Percentiles rank a stretch among this genome's conserved stretches.
Conservation (phyloP, 73 alveolate genomes). For the Tetrahymena borealis region DNA sequence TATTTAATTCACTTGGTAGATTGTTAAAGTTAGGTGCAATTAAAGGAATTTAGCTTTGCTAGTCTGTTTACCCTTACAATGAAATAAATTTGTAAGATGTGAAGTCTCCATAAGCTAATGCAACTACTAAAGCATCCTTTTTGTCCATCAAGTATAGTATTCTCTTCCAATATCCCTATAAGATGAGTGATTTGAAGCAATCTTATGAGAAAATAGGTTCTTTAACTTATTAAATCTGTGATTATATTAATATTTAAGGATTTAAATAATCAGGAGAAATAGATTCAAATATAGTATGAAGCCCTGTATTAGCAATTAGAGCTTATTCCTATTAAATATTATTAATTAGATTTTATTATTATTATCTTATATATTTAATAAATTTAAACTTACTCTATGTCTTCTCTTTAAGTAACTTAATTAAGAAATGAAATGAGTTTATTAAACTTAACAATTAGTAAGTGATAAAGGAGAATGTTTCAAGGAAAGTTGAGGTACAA, state of each 20-base stretch:
- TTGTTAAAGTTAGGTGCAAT: neutral
- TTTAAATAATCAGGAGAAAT: neutral
- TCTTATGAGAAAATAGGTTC: neutral
- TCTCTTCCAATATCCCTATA: neutral
- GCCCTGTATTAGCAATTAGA: neutral
- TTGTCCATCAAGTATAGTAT: neutral
- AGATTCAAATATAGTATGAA: neutral
- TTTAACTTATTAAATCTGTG: neutral
- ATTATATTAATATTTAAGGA: too few species aligned
- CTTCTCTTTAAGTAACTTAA: neutral
- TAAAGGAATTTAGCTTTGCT: too few species aligned
- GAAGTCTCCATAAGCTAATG: neutral
- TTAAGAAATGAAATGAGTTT: neutral
- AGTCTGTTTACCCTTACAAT: too few species aligned
- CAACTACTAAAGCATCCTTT: neutral
- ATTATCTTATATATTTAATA: neutral
- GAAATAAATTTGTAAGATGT: neutral
- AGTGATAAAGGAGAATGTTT: neutral
- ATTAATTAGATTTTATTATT: neutral
- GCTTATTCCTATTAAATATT: neutral
- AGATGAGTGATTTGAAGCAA: neutral
- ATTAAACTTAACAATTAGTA: neutral
- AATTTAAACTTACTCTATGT: neutral
- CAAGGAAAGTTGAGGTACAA: neutral
- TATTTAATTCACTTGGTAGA: neutral